phyloP scores from a whole-genome alignment of 192 early-diverging fungal species.

The Umbelopsis sp. region DNA sequence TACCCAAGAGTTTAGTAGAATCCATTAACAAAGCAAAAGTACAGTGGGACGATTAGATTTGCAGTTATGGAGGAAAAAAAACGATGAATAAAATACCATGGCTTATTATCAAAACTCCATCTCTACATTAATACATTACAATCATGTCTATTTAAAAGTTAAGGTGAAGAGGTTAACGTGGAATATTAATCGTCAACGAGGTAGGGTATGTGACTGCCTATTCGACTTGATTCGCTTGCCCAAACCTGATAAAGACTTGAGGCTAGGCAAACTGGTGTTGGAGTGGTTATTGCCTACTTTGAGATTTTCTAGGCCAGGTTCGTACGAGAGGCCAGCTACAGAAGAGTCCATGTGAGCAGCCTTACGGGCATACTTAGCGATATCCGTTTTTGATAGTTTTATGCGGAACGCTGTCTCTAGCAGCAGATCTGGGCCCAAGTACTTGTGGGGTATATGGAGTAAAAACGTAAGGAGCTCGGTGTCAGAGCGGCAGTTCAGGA shows the following conservation, averaged over 20 bases:
- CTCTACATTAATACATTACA: no score
- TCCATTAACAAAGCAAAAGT: slow-evolving; percentile 18
- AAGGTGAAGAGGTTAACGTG: no score
- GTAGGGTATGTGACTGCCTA: background rate
- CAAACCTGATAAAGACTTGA: slow-evolving; percentile 2
- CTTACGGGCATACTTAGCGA: slow-evolving; percentile 48
- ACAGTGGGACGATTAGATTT: background rate
- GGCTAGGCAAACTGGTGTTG: background rate
- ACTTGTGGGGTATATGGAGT: slow-evolving; percentile 77
- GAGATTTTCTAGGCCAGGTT: slow-evolving; percentile 37
- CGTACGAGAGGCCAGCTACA: slow-evolving; percentile 32
- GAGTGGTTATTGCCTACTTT: slow-evolving; percentile 27
- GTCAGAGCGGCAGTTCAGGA: slow-evolving; percentile 76
- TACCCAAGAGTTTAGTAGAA: slow-evolving; percentile 13
- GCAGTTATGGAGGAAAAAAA: background rate
- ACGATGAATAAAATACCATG: background rate
- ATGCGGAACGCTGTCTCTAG: slow-evolving; percentile 73
- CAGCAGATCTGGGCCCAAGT: slow-evolving; percentile 61
- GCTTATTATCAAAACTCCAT: background rate
- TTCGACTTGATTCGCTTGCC: slow-evolving; percentile 6
- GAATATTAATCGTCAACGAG: background rate
- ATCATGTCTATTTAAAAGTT: no score
- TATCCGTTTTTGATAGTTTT: slow-evolving; percentile 61
- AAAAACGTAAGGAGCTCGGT: slow-evolving; percentile 77
- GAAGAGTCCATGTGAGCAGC: slow-evolving; percentile 27